Evolutionary conservation across 345 rosid species (phyloP).

Genomic region (Citrus australasica): DNA sequence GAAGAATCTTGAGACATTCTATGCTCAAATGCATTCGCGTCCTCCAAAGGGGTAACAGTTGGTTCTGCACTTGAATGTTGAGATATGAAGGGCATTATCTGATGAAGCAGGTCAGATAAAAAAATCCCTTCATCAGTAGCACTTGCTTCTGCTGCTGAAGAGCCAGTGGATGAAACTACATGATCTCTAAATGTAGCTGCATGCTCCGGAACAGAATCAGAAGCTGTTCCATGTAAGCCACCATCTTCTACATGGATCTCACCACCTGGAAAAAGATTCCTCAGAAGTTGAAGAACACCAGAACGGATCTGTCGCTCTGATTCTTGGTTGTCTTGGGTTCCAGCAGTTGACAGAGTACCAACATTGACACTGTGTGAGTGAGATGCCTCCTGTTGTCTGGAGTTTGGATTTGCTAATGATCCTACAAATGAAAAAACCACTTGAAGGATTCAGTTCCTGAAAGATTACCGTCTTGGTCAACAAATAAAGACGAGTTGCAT

Average conservation of each 20-base stretch:
- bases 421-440: constrained; percentile 25
- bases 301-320: constrained; percentile 40
- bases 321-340: constrained; percentile 39
- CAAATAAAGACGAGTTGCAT: neutral
- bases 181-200: constrained; percentile 7
- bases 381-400: constrained; percentile 36
- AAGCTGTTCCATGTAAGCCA: constrained; percentile 25
- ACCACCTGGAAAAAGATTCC: constrained; percentile 53
- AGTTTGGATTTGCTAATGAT: constrained; percentile 29
- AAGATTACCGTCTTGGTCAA: neutral
- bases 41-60: constrained; percentile 21
- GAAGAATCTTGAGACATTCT: constrained; percentile 25
- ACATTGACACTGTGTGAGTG: constrained; percentile 32
- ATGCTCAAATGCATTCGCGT: constrained; percentile 11
- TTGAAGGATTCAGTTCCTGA: neutral
- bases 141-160: constrained; percentile 33
- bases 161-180: constrained; percentile 25
- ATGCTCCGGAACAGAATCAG: constrained; percentile 27
- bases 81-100: constrained; percentile 57
- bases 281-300: constrained; percentile 46
- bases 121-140: constrained; percentile 52
- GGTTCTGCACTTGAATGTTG: constrained; percentile 31
- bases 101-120: constrained; percentile 60
- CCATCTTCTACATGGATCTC: constrained; percentile 49
- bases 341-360: constrained; percentile 38